Percentiles rank a stretch among this genome's conserved stretches.
These are phyloP conservation scores for Termitomyces sp. DNA, from an alignment of 768 basidiomycete genomes.

Conservation along the genomic window DNA sequence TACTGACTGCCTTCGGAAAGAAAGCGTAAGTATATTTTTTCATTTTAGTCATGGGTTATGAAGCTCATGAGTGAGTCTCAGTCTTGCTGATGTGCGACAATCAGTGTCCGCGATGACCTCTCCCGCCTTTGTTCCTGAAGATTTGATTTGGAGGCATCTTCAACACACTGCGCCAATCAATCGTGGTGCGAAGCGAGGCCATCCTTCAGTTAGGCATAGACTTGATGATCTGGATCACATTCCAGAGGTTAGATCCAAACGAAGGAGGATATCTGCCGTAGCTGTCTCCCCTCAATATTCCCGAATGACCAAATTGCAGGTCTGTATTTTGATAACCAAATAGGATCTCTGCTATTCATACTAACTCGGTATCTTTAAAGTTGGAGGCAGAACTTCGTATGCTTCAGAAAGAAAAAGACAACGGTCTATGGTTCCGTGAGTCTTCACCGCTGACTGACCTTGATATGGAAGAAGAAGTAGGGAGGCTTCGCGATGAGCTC, in stretches of 20 bases:
- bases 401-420: conserved; percentile 17
- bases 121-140: conserved; percentile 25
- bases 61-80: conserved; percentile 5
- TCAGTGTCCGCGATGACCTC: conserved; percentile 19
- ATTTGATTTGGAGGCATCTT: conserved; percentile 33
- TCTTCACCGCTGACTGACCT: conserved; percentile 27
- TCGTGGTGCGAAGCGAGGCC: conserved; percentile 19
- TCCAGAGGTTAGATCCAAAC: conserved; percentile 15
- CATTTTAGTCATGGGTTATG: background rate
- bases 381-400: conserved; percentile 22
- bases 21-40: conserved; percentile 23
- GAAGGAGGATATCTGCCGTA: conserved; percentile 13
- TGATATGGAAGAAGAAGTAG: conserved; percentile 22
- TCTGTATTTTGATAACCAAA: conserved; percentile 11
- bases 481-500: conserved; percentile 21
- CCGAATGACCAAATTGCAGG: conserved; percentile 36
- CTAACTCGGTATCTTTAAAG: conserved; percentile 12
- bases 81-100: conserved; percentile 28
- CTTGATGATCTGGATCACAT: background rate
- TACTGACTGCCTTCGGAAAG: conserved; percentile 37
- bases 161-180: conserved; percentile 16
- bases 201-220: conserved; percentile 6
- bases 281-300: conserved; percentile 13
- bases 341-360: background rate
- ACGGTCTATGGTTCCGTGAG: conserved; percentile 16